phyloP scores from a whole-genome alignment of 2,329 filamentous ascomycete species.

The Scedosporium dehoogii region DNA sequence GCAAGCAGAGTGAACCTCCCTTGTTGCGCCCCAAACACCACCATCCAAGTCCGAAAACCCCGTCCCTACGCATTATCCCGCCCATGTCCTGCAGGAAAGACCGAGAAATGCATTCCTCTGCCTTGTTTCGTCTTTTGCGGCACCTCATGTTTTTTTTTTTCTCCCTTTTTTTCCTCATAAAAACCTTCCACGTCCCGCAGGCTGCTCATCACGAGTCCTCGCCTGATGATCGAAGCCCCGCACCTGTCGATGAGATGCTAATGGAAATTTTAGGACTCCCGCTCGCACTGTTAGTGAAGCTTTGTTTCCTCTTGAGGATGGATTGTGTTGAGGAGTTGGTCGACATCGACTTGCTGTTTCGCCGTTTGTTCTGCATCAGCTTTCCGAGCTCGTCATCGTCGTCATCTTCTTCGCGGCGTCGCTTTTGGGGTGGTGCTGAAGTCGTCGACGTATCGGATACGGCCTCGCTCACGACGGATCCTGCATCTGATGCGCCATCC shows the following conservation, averaged over 20 bases:
- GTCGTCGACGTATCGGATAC: slow-evolving; percentile 45
- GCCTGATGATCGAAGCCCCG: slow-evolving; percentile 25
- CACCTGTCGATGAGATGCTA: slow-evolving; percentile 38
- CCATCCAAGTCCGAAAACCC: background rate
- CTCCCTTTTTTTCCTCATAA: background rate
- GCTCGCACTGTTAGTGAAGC: slow-evolving; percentile 30
- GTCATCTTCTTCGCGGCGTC: slow-evolving; percentile 77
- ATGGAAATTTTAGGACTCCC: slow-evolving; percentile 46
- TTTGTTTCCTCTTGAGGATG: slow-evolving; percentile 31
- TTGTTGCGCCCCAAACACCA: background rate
- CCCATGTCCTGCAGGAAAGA: background rate
- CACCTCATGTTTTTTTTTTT: background rate
- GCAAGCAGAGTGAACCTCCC: background rate
- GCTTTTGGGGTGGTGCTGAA: slow-evolving; percentile 78
- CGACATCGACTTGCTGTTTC: slow-evolving; percentile 44
- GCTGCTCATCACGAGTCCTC: slow-evolving; percentile 25
- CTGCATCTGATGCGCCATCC: slow-evolving; percentile 10
- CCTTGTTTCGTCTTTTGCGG: background rate
- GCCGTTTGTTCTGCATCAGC: slow-evolving; percentile 56
- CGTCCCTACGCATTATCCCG: background rate
- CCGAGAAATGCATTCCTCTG: background rate
- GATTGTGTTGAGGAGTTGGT: slow-evolving; percentile 14
- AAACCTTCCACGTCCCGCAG: background rate
- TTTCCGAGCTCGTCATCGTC: slow-evolving; percentile 90
- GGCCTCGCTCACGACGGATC: slow-evolving; percentile 16